Conservation (phyloP, 1,139 yeast species). For the Groenewaldozyma sp. region DNA sequence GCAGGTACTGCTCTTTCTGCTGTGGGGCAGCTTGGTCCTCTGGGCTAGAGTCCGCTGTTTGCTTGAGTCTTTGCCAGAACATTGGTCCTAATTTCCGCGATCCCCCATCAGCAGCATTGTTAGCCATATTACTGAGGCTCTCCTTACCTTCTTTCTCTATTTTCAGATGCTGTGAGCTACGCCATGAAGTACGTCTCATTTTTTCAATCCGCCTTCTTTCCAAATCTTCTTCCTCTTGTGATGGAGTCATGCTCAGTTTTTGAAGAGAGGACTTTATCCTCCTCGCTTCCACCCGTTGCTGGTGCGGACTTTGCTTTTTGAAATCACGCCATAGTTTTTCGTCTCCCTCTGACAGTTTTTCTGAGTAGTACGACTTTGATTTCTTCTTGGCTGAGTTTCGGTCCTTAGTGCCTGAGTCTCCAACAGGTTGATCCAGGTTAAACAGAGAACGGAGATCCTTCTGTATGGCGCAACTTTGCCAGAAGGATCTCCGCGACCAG, state of each 20-base stretch:
- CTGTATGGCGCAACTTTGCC: too few species aligned
- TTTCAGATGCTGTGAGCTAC: not conserved
- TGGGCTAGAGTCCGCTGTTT: not conserved
- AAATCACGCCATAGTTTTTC: not conserved
- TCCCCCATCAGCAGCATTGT: not conserved
- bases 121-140: too few species aligned
- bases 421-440: too few species aligned
- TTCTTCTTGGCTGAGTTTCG: not conserved
- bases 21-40: too few species aligned
- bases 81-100: not conserved
- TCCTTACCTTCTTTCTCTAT: too few species aligned
- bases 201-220: slow-evolving; percentile 1
- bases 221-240: not conserved
- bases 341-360: not conserved
- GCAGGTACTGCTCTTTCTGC: too few species aligned
- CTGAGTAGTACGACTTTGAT: not conserved
- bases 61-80: not conserved
- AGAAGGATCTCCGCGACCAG: too few species aligned
- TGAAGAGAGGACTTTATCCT: not conserved
- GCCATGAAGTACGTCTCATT: not conserved
- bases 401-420: too few species aligned
- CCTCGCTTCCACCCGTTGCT: not conserved
- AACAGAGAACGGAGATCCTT: too few species aligned
- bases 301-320: not conserved
- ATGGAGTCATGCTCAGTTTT: not conserved